A percentile compares a stretch with the other conserved stretches of the same genome.
These are phyloP conservation scores for Trametes sanguinea DNA, from an alignment of 768 basidiomycete species.

Conservation along the genomic window DNA sequence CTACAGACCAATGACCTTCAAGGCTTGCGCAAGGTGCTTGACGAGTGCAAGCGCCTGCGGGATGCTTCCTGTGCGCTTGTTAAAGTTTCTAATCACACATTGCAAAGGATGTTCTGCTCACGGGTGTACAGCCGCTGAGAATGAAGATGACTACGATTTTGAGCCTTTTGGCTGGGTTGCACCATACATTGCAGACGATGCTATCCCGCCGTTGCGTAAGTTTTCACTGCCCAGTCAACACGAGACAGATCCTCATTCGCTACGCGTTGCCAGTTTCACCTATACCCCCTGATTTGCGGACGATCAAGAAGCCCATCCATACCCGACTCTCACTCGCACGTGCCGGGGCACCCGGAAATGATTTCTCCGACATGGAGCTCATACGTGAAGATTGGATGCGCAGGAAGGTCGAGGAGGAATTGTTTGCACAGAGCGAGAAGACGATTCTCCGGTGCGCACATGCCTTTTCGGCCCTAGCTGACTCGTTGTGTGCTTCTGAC, in stretches of 20 bases:
- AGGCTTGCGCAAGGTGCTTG: conserved; percentile 46
- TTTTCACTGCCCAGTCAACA: neutral
- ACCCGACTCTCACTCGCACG: conserved; percentile 57
- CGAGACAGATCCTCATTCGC: neutral
- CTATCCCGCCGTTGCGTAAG: conserved; percentile 13
- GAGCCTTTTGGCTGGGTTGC: conserved; percentile 48
- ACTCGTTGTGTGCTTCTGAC: conserved; percentile 5
- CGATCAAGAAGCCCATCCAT: conserved; percentile 48
- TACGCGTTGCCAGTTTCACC: conserved; percentile 38
- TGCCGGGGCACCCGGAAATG: conserved; percentile 67
- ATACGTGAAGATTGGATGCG: conserved; percentile 70
- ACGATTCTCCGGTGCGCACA: conserved; percentile 20
- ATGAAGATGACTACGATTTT: conserved; percentile 25
- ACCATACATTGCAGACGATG: conserved; percentile 36
- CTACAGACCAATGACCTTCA: conserved; percentile 52
- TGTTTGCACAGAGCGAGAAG: conserved; percentile 8
- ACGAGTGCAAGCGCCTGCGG: conserved; percentile 60
- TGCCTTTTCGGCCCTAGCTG: neutral
- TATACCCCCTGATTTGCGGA: conserved; percentile 57
- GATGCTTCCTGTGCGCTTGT: conserved; percentile 45
- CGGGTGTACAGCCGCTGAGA: conserved; percentile 4
- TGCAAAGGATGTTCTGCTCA: neutral
- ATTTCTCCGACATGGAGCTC: conserved; percentile 53
- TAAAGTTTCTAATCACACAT: neutral
- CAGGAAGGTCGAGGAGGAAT: conserved; percentile 39